Conservation (phyloP, 2,329 filamentous ascomycete genomes). For the Calonectria naviculata region DNA sequence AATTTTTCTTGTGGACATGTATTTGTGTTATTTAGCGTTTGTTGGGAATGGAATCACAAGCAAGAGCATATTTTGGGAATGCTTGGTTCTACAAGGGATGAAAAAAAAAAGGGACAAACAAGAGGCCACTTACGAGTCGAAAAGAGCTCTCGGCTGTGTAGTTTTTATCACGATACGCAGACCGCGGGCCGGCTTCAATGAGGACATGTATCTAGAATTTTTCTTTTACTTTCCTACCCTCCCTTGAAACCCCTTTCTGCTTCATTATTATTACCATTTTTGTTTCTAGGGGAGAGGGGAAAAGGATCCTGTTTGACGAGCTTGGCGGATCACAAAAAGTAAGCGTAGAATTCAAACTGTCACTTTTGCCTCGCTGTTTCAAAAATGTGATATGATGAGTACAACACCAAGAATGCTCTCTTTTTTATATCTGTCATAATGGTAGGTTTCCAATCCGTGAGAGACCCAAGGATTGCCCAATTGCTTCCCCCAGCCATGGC, state of each 20-base stretch:
- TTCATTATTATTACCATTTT: slow-evolving; percentile 22
- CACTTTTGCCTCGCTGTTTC: not conserved
- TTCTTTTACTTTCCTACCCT: slow-evolving; percentile 25
- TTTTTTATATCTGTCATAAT: not conserved
- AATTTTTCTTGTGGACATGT: slow-evolving; percentile 27
- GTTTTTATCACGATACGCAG: slow-evolving; percentile 17
- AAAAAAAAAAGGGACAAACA: slow-evolving; percentile 14
- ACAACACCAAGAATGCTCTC: not conserved
- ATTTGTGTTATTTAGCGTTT: slow-evolving; percentile 42
- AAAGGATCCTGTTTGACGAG: not conserved
- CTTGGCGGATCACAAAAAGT: slow-evolving; percentile 33
- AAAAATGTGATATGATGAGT: not conserved
- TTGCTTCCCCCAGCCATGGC: no score
- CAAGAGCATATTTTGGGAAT: slow-evolving; percentile 20
- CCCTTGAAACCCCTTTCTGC: slow-evolving; percentile 27
- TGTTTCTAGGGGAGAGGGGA: slow-evolving; percentile 6
- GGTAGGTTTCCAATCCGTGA: not conserved
- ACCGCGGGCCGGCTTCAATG: slow-evolving; percentile 22
- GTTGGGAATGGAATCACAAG: slow-evolving; percentile 26
- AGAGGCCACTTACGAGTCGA: slow-evolving; percentile 11
- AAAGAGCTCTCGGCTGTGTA: slow-evolving; percentile 8
- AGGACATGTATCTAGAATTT: slow-evolving; percentile 41
- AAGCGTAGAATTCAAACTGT: slow-evolving; percentile 35
- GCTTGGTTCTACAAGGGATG: slow-evolving; percentile 13
- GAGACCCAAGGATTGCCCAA: not conserved